Evolutionary conservation across 1,284 basidiomycete species (phyloP), one percentile per base, ranked within the genome.

Genomic region (Xerocomus nothofagi): DNA sequence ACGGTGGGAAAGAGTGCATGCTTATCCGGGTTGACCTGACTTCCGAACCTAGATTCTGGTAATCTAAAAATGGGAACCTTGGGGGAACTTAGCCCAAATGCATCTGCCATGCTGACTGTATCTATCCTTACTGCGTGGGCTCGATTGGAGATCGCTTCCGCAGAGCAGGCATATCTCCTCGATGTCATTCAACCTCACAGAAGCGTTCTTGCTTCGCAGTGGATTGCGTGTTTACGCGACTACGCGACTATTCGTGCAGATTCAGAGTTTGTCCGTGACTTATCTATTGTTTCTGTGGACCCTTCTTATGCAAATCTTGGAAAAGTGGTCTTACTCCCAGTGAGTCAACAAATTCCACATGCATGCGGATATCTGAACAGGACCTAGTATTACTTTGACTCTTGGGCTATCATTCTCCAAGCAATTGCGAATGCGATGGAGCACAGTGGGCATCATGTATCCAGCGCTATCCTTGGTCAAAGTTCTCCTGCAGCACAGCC

Each of bases 101-200:
- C 96, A 4, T 90, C 91, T 0, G 89, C 94, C 32, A 98, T 98
- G 92, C 75, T 99, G 47, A 85, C 93, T 50, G 90, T 98, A 30
- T 94, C 96, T 0, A 91, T 93, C 6, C 76, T 98, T 26, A 88
- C 93, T 1, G 97, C 96, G 0, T 99, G 96, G 96, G 95, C 96
- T 14, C 88, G 97, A 64, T 76, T 99, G 11, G 84, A 95, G 63
- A 80, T 94, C 3, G 85, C 95, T 1, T 88, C 86, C 52, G 68
- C 77, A 0, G 75, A 81, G 31, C 91, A 95, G 62, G 62, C 69
- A 1, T 98, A 98, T 68, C 79, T 99, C 6, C 73, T 79, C 24
- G 78, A 88, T 18, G 91, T 99, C 1, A 80, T 99, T 44, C 80
- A 86, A 59, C 94, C 96, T 4, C 86, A 98, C 64, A 75, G 87